phyloP scores from a whole-genome alignment of 2,329 filamentous ascomycete genomes.

The Aspergillus brasiliensis region DNA sequence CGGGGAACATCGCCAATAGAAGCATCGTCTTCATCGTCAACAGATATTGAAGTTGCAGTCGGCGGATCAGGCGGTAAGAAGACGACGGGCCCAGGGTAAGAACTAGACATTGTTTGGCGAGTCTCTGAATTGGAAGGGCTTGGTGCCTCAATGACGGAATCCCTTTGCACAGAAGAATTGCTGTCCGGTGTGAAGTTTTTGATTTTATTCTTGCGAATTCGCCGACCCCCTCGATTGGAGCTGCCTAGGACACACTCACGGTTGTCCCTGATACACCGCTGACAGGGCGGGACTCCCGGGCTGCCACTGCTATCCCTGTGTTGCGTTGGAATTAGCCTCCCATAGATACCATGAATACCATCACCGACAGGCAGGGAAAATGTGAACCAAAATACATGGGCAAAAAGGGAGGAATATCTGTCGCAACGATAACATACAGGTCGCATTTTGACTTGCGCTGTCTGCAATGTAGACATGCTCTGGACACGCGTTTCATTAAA shows the following conservation, averaged over 20 bases:
- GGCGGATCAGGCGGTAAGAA: constrained; percentile 38
- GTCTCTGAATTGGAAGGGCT: constrained; percentile 31
- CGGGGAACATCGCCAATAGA: constrained; percentile 48
- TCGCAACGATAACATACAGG: constrained; percentile 45
- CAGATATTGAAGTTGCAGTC: constrained; percentile 27
- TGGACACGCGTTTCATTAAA: constrained; percentile 49
- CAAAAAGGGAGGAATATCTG: not conserved
- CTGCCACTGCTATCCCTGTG: constrained; percentile 49
- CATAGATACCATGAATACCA: not conserved
- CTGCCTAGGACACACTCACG: constrained; percentile 62
- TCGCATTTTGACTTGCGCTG: constrained; percentile 55
- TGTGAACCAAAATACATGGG: not conserved
- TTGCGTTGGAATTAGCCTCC: constrained; percentile 3
- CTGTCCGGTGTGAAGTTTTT: constrained; percentile 35
- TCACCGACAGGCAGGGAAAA: not conserved
- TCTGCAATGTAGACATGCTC: constrained; percentile 53
- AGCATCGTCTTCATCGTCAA: constrained; percentile 42
- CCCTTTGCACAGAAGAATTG: constrained; percentile 27
- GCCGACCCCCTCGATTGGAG: constrained; percentile 61
- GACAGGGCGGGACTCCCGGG: constrained; percentile 56
- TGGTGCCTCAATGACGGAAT: constrained; percentile 28
- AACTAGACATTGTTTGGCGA: constrained; percentile 26
- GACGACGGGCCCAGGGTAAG: constrained; percentile 37
- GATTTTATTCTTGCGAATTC: constrained; percentile 57
- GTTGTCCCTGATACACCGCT: constrained; percentile 59